Percentiles rank a stretch among this genome's conserved stretches.
Conservation (phyloP, 495 filamentous ascomycete genomes). For the Xylaria flabelliformis region DNA sequence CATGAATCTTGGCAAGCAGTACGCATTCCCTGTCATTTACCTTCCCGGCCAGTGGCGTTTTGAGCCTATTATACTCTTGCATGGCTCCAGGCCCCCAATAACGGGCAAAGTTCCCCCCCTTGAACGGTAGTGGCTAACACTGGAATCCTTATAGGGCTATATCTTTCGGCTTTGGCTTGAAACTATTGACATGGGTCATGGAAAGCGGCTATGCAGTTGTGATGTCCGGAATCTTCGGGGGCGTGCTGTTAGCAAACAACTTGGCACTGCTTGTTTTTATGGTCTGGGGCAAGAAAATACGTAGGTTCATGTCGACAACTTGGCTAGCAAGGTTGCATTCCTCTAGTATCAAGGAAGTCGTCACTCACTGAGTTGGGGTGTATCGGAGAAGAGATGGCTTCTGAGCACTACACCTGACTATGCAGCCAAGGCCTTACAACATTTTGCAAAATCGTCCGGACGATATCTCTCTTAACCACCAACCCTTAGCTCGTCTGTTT, state of each 20-base stretch:
- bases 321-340: constrained; percentile 61
- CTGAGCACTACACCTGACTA: not conserved
- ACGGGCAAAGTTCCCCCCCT: not conserved
- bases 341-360: constrained; percentile 47
- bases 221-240: constrained; percentile 64
- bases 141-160: constrained; percentile 45
- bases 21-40: not conserved
- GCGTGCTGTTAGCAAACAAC: constrained; percentile 63
- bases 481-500: not conserved
- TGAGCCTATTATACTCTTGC: not conserved
- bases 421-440: constrained; percentile 20
- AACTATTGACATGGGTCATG: constrained; percentile 65
- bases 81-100: not conserved
- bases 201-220: constrained; percentile 62
- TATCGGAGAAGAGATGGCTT: not conserved
- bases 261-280: constrained; percentile 61
- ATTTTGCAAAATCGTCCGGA: not conserved
- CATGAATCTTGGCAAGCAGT: constrained; percentile 71
- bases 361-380: constrained; percentile 41
- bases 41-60: not conserved
- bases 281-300: constrained; percentile 63
- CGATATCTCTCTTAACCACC: not conserved
- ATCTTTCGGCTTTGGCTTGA: constrained; percentile 65
- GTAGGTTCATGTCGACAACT: constrained; percentile 54
- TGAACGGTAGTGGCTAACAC: not conserved